Base-by-base conservation (phyloP, 208 protist genomes). In the Acanthamoeba culbertsoni region DNA sequence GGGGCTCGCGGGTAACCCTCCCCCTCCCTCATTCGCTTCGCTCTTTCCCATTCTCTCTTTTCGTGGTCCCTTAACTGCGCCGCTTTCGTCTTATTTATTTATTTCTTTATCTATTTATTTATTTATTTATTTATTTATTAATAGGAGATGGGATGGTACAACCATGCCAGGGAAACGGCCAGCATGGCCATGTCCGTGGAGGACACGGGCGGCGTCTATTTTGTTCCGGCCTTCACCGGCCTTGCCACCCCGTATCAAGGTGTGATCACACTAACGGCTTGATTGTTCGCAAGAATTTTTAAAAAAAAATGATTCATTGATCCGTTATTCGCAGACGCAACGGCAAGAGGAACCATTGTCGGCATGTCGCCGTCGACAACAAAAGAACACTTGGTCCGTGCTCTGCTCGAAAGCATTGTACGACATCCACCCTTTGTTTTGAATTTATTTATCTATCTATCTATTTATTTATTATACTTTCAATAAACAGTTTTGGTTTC, bases 191-290 rank as follows among this genome's bases (percentile, higher is more conserved):
- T n/a, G 1, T 93, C 77, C 2, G 93, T 96, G 0, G 20, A 37
- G 20, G 79, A 94, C 35, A 93, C 92, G 10, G 40, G 95, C 23
- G 91, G 91, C 35, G 92, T 95, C 0, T 91, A 93, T 16, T 96
- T 96, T 93, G 93, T 96, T 26, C 86, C 93, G 0, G 93, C 95
- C 6, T 93, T 96, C 35, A 91, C 93, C 28, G 95, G 95, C 31
- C 86, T 94, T 0, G 46, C 90, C 23, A 73, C 89, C 23, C 95
- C 95, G 33, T 79, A 94, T 23, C 91, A 94, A 31, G 99, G 99
- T 45, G 2, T 68, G 10, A 12, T 91, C 37, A 26, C 14, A 2
- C 8, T 71, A 97, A 98, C 51, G n/a, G 14, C 37, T 59, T 26
- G 28, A 4, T 86, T n/a, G n/a, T n/a, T n/a, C n/a, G n/a, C n/a